Conservation (phyloP, 2,329 filamentous ascomycete genomes). For the Rugonectria rugulosa region DNA sequence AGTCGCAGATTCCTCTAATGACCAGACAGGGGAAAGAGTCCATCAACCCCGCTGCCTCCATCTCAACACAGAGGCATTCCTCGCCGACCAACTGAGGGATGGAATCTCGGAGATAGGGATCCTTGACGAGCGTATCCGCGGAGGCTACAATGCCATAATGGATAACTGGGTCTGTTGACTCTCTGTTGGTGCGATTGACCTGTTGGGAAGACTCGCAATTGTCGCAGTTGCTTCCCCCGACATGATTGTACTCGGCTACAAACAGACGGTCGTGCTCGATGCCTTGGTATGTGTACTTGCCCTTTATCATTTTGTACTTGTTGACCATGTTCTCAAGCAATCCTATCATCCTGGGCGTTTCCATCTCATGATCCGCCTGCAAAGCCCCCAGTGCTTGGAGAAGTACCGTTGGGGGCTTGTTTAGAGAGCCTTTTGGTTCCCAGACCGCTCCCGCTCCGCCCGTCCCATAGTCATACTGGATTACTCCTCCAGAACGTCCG, state of each 20-base stretch:
- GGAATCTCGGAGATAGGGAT: constrained; percentile 20
- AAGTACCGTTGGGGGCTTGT: constrained; percentile 18
- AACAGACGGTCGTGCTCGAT: too few species aligned
- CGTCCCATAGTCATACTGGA: constrained; percentile 38
- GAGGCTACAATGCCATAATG: constrained; percentile 29
- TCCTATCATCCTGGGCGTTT: not conserved
- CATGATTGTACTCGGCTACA: constrained; percentile 6
- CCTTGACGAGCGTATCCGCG: constrained; percentile 28
- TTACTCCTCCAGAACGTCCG: constrained; percentile 23
- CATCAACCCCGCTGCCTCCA: too few species aligned
- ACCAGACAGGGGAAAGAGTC: constrained; percentile 41
- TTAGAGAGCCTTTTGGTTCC: constrained; percentile 18
- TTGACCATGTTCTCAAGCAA: constrained; percentile 17
- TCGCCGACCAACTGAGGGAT: too few species aligned
- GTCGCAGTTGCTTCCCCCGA: constrained; percentile 5
- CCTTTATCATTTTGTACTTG: constrained; percentile 10
- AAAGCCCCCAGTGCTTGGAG: constrained; percentile 20
- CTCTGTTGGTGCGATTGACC: not conserved
- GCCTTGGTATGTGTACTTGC: not conserved
- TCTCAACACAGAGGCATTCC: too few species aligned
- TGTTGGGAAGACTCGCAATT: not conserved
- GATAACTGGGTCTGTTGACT: constrained; percentile 23
- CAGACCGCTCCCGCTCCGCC: not conserved
- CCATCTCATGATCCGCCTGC: constrained; percentile 22
- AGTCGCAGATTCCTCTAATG: constrained; percentile 47